Base-by-base conservation (phyloP, 805 yeast genomes). In the Candida chilensis region DNA sequence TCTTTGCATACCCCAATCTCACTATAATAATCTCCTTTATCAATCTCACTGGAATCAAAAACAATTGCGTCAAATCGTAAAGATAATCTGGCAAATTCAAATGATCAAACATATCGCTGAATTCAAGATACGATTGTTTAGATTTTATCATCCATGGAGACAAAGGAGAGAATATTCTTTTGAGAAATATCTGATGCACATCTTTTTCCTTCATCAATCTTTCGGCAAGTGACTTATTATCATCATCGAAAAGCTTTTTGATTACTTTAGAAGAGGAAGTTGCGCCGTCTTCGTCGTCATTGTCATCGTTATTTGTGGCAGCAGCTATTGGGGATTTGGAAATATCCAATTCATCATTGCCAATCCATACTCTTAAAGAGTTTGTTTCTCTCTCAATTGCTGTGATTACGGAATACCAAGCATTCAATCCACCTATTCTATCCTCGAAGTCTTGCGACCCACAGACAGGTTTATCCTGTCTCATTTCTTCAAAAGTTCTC, bases 101-200 rank as follows among this genome's bases (percentile, higher is more conserved):
- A 11, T 70, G 69, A 21, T 76, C 74, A 48, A 82, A 82, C 24
- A 68, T 57, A 4, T 69, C 71, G 10, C 78, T 74, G 39, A 74
- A 75, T 16, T 70, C 65, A 17, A 82, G 57, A 34, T 76, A 75
- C 2, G 90, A 73, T n/a, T 68, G 67, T 41, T 85, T 82, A 1
- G 94, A 79, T 45, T 87, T 85, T 33, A 73, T 69, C 44, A 86
- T 71, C 79, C 96, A 79, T 4, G 90, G 95, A 3, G 82, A 75
- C 19, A 85, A 60, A 1, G 81, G 78, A 2, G 62, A 57, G 42
- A 83, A 74, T 15, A 87, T 65, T 26, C 92, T 68, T 39, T 71
- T 73, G 30, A 73, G 70, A 52, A 88, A 85, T 5, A 85, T 69
- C 14, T 75, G 68, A 32, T 76, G 78, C 11, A 82, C 74, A 36